Evolutionary conservation across 306 rosid genomes (phyloP), one percentile per base, ranked within the genome.

Genomic region (Alnus rubra): DNA sequence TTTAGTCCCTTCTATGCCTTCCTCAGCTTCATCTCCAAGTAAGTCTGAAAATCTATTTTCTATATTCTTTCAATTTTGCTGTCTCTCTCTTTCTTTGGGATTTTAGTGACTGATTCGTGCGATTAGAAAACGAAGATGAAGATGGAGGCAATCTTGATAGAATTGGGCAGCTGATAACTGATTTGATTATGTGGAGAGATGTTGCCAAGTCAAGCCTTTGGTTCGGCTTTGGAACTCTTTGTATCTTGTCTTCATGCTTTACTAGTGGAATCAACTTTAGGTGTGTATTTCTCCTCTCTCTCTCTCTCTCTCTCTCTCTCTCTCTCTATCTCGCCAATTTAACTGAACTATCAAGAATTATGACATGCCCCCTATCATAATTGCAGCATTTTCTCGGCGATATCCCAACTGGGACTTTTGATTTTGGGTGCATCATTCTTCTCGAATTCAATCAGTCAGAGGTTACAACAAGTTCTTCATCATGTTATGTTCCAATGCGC

Each of bases 131-230:
- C 51, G 89, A 84, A 33, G 89, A 84, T 58, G 97, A 89, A 31
- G 85, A 82, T 74, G 81, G 80, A 14, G 69, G 77, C 69, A 78
- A 89, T 85, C 76, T 93, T 9, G 90, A 93, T 45, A 87, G 82
- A 80, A 63, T 91, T 58, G 87, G 93, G 59, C 80, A 86, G 84
- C 52, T 90, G 11, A 64, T 91, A 58, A 83, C 53, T 74, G 97
- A 91, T 84, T 80, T 95, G 85, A 77, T 91, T 18, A 90, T 90
- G 96, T 95, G 99, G 99, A 90, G 84, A 79, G 96, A 95, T 83
- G 85, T 82, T 16, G 85, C 99, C 23, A 91, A 84, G 74, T 93
- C 97, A 3, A 86, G 84, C 72, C 87, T 93, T 80, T 95, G 98
- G 99, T 93, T 95, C 81, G 98, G 99, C 49, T 68, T 90, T 35